Percentiles rank a stretch among this genome's conserved stretches.
Evolutionary conservation across 495 filamentous ascomycete genomes (phyloP).

Genomic region (Amphirosellinia nigrospora): DNA sequence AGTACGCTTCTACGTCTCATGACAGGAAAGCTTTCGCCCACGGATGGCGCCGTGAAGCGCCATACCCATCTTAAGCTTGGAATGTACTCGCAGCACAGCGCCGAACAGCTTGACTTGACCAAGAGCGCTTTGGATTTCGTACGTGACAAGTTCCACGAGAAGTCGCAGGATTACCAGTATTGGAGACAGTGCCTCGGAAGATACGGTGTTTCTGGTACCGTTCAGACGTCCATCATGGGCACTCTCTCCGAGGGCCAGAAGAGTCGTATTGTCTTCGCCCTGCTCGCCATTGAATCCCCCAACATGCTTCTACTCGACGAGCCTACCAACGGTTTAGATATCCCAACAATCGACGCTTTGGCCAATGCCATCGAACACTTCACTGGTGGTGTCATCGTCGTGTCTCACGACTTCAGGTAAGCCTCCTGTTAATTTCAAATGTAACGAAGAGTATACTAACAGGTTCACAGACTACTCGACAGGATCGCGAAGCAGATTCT

Average conservation of each 20-base stretch:
- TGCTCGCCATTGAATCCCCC: constrained; percentile 92
- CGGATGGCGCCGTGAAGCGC: constrained; percentile 76
- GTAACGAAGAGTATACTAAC: constrained; percentile 29
- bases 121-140: constrained; percentile 98
- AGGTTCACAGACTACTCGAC: constrained; percentile 76
- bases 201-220: constrained; percentile 89
- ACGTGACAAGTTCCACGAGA: constrained; percentile 87
- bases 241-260: constrained; percentile 98
- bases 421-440: constrained; percentile 27
- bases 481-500: constrained; percentile 99
- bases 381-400: constrained; percentile 95
- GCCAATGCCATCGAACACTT: constrained; percentile 97
- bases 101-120: constrained; percentile 96
- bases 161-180: constrained; percentile 98
- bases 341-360: constrained; percentile 96
- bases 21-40: constrained; percentile 93
- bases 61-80: constrained; percentile 99
- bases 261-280: constrained; percentile 94
- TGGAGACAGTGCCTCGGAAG: constrained; percentile 96
- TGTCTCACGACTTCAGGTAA: constrained; percentile 97
- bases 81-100: constrained; percentile 96
- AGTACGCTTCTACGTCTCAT: constrained; percentile 97
- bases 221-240: constrained; percentile 96
- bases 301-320: constrained; percentile 99
- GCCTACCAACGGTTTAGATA: constrained; percentile 99